Conservation (phyloP, 495 filamentous ascomycete species). For the Ascobolus immersus region DNA sequence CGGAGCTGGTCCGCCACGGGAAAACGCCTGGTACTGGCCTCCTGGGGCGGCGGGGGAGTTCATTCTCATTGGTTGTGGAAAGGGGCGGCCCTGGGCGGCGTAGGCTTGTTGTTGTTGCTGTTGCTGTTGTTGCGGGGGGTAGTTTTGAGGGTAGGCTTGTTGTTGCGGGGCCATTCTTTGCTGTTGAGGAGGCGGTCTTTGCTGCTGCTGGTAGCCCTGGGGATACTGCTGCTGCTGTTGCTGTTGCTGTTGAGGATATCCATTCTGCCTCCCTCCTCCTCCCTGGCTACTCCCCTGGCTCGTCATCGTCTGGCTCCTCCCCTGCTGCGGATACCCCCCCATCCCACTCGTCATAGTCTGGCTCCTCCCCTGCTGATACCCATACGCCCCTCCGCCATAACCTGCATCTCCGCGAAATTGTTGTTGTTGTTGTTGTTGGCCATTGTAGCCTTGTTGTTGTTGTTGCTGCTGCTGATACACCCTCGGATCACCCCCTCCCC, state of each 20-base stretch:
- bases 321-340: no score
- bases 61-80: conserved; percentile 21
- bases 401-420: no score
- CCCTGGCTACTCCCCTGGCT: no score
- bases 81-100: conserved; percentile 29
- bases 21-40: no score
- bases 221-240: conserved; percentile 19
- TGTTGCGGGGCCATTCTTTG: conserved; percentile 19
- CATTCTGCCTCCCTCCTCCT: no score
- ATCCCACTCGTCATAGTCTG: no score
- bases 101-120: conserved; percentile 36
- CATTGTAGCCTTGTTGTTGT: no score
- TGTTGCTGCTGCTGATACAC: no score
- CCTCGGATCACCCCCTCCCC: no score
- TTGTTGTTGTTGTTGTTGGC: conserved; percentile 10
- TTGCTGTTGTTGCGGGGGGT: conserved; percentile 25
- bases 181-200: conserved; percentile 19
- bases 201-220: conserved; percentile 14
- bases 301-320: no score
- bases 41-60: conserved; percentile 11
- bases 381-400: no score
- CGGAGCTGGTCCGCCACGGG: conserved; percentile 22
- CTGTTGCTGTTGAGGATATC: conserved; percentile 18
- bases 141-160: conserved; percentile 16
- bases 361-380: no score